Evolutionary conservation across 1,139 yeast species (phyloP).

Genomic region (Entelexis paramagnoliae): DNA sequence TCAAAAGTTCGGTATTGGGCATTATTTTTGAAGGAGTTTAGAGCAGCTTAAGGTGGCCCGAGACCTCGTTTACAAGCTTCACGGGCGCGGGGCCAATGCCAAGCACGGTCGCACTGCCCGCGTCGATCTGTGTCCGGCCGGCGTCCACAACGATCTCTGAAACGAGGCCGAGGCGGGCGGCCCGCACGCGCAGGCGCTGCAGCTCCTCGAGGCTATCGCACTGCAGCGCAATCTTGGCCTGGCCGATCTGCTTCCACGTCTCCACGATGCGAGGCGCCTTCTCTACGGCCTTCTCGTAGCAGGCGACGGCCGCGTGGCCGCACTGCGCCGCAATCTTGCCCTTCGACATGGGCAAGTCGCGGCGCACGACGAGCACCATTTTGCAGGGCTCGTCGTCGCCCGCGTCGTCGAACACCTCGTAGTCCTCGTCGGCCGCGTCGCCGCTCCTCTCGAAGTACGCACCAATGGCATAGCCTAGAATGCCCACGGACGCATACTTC

Average conservation of each 20-base stretch:
- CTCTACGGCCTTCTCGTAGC: conserved; percentile 60
- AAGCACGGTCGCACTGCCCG: conserved; percentile 88
- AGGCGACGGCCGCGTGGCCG: conserved; percentile 91
- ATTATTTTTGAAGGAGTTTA: too few relatives aligned
- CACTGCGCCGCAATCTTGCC: conserved; percentile 98
- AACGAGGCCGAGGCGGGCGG: conserved; percentile 68
- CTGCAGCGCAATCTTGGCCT: conserved; percentile 88
- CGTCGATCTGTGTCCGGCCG: conserved; percentile 90
- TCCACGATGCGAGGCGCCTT: conserved; percentile 34
- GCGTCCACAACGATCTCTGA: conserved; percentile 85
- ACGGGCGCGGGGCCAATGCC: conserved; percentile 99
- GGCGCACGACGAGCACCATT: conserved; percentile 81
- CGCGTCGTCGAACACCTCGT: conserved; percentile 12
- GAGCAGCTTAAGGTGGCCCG: conserved; percentile 67
- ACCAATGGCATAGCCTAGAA: conserved; percentile 7
- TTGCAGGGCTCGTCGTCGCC: conserved; percentile 37
- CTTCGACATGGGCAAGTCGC: conserved; percentile 83
- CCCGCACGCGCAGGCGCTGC: conserved; percentile 69
- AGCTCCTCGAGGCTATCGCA: conserved; percentile 61
- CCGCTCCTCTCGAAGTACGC: conserved; percentile 3
- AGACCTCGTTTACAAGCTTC: conserved; percentile 62
- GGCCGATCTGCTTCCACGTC: conserved; percentile 82
- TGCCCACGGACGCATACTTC: not conserved
- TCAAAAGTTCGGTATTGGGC: too few relatives aligned
- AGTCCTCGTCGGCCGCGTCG: conserved; percentile 11